Evolutionary conservation across 2,329 filamentous ascomycete genomes (phyloP).

Genomic region (Pyricularia pennisetigena): DNA sequence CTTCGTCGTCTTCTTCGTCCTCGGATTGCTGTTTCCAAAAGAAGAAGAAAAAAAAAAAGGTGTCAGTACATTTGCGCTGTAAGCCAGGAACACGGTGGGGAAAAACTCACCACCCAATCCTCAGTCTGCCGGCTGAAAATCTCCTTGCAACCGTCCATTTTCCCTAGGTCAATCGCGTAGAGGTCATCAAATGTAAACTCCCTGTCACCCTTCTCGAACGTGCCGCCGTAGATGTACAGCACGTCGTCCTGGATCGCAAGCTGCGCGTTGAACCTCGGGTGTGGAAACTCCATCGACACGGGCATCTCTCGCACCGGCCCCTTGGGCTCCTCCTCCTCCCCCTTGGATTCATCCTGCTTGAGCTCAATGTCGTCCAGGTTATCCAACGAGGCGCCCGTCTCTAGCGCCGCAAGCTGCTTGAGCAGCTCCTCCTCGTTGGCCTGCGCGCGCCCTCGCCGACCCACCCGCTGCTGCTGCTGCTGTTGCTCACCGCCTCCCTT

Average conservation of each 20-base stretch:
- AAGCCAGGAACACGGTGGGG: background rate
- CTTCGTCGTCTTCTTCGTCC: constrained; percentile 49
- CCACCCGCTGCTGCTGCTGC: constrained; percentile 36
- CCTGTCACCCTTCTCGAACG: constrained; percentile 86
- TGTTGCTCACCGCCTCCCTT: constrained; percentile 30
- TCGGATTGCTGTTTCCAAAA: constrained; percentile 34
- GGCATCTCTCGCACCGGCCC: constrained; percentile 53
- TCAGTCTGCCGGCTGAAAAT: constrained; percentile 70
- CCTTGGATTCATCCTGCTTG: constrained; percentile 32
- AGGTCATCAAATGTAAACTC: constrained; percentile 96
- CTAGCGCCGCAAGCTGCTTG: constrained; percentile 74
- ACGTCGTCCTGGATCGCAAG: constrained; percentile 86
- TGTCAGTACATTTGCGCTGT: constrained; percentile 11
- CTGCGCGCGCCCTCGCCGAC: constrained; percentile 64
- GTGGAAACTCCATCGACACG: constrained; percentile 73
- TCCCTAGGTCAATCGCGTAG: constrained; percentile 87
- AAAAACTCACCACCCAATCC: constrained; percentile 66
- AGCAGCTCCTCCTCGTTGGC: constrained; percentile 89
- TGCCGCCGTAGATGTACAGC: constrained; percentile 90
- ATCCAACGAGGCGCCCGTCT: constrained; percentile 60
- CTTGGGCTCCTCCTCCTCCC: constrained; percentile 40
- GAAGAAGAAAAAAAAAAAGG: too few species aligned
- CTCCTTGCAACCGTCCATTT: constrained; percentile 88
- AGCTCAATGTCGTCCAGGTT: constrained; percentile 35
- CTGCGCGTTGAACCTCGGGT: constrained; percentile 83